phyloP scores from a whole-genome alignment of 352 stramenopile genomes.

The Phytopythium helicoides region DNA sequence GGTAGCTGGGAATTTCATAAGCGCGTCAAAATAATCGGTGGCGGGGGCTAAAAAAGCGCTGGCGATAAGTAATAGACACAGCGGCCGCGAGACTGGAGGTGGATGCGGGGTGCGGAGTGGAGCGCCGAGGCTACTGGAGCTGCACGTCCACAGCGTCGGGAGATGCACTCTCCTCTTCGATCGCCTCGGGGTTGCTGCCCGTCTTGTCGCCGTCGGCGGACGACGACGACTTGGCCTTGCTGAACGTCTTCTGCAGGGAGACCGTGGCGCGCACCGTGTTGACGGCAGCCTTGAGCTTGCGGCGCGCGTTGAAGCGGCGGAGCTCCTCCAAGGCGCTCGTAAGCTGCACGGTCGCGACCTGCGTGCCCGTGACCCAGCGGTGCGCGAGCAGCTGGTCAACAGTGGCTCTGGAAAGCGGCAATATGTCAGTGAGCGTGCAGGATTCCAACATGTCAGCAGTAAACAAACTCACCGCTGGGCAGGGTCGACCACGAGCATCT shows the following conservation, averaged over 20 bases:
- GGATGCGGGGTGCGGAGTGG: too few species aligned
- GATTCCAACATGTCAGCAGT: neutral
- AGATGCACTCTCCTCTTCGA: neutral
- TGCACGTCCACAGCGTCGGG: constrained; percentile 5
- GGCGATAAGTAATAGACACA: constrained; percentile 2
- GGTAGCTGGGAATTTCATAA: too few species aligned
- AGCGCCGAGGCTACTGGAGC: constrained; percentile 9
- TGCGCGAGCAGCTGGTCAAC: constrained; percentile 86
- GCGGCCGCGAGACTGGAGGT: too few species aligned
- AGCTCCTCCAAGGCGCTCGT: constrained; percentile 91
- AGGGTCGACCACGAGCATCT: constrained; percentile 91
- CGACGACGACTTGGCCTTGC: constrained; percentile 47
- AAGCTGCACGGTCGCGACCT: constrained; percentile 87
- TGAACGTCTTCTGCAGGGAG: constrained; percentile 73
- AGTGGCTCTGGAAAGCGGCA: constrained; percentile 45
- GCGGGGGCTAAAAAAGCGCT: too few species aligned
- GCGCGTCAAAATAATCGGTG: too few species aligned
- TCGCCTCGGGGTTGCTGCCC: neutral
- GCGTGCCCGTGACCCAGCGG: constrained; percentile 87
- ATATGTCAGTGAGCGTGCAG: constrained; percentile 8
- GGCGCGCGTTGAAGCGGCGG: constrained; percentile 92
- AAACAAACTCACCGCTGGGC: constrained; percentile 61
- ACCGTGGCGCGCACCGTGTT: constrained; percentile 81
- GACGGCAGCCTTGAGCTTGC: constrained; percentile 94
- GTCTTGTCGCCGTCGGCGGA: constrained; percentile 20